Percentiles rank a stretch among this genome's conserved stretches.
phyloP scores from a whole-genome alignment of 2,329 filamentous ascomycete genomes.

The Cyphellophora europaea region DNA sequence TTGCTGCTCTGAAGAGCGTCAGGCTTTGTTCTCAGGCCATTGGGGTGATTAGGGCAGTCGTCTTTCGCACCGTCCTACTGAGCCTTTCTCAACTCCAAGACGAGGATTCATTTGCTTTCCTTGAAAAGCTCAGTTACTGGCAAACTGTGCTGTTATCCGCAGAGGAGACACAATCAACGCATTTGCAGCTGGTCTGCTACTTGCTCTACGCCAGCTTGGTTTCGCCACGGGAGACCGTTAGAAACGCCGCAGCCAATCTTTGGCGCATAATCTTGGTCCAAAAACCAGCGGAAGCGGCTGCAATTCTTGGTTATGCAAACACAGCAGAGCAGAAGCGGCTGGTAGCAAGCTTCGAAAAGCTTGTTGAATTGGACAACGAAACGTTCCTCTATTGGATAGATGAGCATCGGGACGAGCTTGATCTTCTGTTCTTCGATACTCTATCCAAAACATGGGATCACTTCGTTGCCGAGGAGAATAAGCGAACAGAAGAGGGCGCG shows the following conservation, averaged over 20 bases:
- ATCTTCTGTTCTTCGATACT: slow-evolving; percentile 70
- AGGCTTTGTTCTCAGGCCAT: slow-evolving; percentile 84
- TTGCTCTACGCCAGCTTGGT: slow-evolving; percentile 84
- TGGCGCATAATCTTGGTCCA: slow-evolving; percentile 91
- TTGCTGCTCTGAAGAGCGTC: slow-evolving; percentile 74
- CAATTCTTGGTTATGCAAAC: slow-evolving; percentile 63
- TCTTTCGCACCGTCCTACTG: slow-evolving; percentile 71
- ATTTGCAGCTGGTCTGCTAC: slow-evolving; percentile 81
- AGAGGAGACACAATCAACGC: slow-evolving; percentile 68
- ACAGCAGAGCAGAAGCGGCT: slow-evolving; percentile 62
- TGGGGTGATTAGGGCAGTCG: slow-evolving; percentile 62
- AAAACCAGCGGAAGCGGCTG: slow-evolving; percentile 72
- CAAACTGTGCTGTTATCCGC: slow-evolving; percentile 79
- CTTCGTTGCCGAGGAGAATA: slow-evolving; percentile 76
- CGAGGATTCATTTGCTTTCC: slow-evolving; percentile 57
- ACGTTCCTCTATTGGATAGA: slow-evolving; percentile 85
- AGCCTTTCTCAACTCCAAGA: slow-evolving; percentile 76
- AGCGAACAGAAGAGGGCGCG: slow-evolving; percentile 65
- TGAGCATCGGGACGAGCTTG: slow-evolving; percentile 66
- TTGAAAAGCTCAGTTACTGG: slow-evolving; percentile 89
- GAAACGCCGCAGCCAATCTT: slow-evolving; percentile 69
- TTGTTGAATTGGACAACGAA: slow-evolving; percentile 82
- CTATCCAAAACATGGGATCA: slow-evolving; percentile 80
- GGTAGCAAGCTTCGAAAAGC: slow-evolving; percentile 66
- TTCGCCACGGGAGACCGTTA: slow-evolving; percentile 56